Conservation (phyloP, 352 stramenopile species). For the Pythium chondricola region DNA sequence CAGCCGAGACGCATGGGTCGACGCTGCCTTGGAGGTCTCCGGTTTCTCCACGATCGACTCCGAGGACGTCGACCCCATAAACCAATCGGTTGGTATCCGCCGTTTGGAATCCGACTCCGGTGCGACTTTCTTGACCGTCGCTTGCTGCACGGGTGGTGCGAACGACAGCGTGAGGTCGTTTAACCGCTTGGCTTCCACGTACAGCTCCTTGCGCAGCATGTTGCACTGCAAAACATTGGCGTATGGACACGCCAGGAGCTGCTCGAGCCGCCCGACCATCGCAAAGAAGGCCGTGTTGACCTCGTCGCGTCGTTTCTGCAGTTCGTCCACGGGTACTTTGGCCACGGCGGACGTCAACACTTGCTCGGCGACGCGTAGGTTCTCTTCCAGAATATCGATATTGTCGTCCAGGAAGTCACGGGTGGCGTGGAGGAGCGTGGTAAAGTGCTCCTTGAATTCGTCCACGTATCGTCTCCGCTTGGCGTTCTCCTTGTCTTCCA, state of each 20-base stretch:
- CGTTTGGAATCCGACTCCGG: slow-evolving; percentile 56
- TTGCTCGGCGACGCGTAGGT: slow-evolving; percentile 48
- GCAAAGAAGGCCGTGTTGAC: slow-evolving; percentile 26
- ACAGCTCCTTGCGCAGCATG: slow-evolving; percentile 52
- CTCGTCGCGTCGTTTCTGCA: slow-evolving; percentile 39
- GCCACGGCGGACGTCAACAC: slow-evolving; percentile 51
- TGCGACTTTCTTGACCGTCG: slow-evolving; percentile 74
- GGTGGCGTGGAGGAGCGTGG: slow-evolving; percentile 32
- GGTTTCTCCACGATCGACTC: slow-evolving; percentile 15
- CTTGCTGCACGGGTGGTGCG: slow-evolving; percentile 49
- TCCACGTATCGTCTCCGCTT: slow-evolving; percentile 47
- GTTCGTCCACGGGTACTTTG: slow-evolving; percentile 47
- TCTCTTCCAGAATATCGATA: slow-evolving; percentile 69
- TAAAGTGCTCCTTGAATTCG: slow-evolving; percentile 37
- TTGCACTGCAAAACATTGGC: slow-evolving; percentile 67
- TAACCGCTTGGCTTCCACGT: slow-evolving; percentile 43
- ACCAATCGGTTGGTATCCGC: slow-evolving; percentile 77
- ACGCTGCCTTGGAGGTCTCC: too few species aligned
- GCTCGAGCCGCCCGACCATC: slow-evolving; percentile 28
- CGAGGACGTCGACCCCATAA: slow-evolving; percentile 33
- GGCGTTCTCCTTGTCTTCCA: slow-evolving; percentile 30
- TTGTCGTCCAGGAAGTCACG: slow-evolving; percentile 47
- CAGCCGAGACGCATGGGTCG: too few species aligned
- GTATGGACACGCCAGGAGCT: slow-evolving; percentile 21
- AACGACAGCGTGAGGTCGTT: slow-evolving; percentile 56